Evolutionary conservation across 2,329 filamentous ascomycete species (phyloP), one percentile per base, ranked within the genome.

Genomic region (Coniella vitis): DNA sequence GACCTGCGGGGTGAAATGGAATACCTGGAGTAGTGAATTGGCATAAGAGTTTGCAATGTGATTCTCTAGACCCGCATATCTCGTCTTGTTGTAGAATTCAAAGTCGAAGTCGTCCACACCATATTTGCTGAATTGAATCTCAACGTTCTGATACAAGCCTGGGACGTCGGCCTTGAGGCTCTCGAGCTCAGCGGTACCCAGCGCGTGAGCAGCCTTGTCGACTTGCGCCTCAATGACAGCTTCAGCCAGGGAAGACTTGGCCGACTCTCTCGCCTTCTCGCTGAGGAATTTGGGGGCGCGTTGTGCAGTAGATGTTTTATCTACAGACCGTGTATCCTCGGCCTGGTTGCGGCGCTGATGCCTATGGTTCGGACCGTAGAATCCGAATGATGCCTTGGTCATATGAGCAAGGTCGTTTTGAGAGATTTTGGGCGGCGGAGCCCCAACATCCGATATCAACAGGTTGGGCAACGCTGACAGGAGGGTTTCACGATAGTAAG

Each of bases 81-180:
- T 75, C 1, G 94, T 97, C 63, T 87, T 90, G 67, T 98, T 98
- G 73, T 94, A 98, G 65, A 88, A 97, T 83, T 86, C 86, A 68
- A 98, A 98, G 65, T 98, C 93, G 64, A 98, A 98, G 65, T 98
- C 94, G 60, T 97, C 91, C n/a, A 98, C 90, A 17, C 93, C 93
- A 65, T 96, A 98, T 63, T 90, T 94, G 74, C 91, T 96, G 71
- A 97, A 98, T 64, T 96, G 96, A 69, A 98, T 98, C 65, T 97
- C 91, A 10, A 96, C 87, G 59, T 90, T 90, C 55, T 87, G 84
- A 65, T 98, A 98, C 71, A 93, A 88, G 8, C 87, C 79, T 19
- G 91, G 86, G 4, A 93, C 86, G 49, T 95, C 90, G 36, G 86
- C 81, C 55, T 88, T 86, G 48, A 85, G 79, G 55, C 85, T 84